phyloP scores from a whole-genome alignment of 129 eudicot genomes.

The Lactuca saligna region DNA sequence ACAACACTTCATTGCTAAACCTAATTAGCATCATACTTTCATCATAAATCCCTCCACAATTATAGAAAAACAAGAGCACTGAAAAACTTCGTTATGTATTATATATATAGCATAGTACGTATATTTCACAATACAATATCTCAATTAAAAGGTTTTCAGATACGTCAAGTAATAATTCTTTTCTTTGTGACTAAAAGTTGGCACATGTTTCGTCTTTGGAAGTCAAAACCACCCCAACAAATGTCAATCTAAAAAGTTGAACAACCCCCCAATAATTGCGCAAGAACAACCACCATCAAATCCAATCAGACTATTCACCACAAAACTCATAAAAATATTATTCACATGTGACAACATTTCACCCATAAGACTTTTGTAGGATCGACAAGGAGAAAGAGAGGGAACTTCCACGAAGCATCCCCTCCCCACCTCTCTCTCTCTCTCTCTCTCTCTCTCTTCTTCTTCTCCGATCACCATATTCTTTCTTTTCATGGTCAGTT shows the following conservation, averaged over 20 bases:
- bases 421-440: not conserved
- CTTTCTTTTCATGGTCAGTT: not conserved
- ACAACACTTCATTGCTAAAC: too few relatives aligned
- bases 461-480: too few relatives aligned
- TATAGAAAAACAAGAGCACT: too few relatives aligned
- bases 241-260: not conserved
- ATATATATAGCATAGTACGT: too few relatives aligned
- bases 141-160: too few relatives aligned
- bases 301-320: not conserved
- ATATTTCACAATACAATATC: too few relatives aligned
- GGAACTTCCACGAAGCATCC: not conserved
- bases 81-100: too few relatives aligned
- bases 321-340: not conserved
- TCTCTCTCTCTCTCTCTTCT: too few relatives aligned
- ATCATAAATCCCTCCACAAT: too few relatives aligned
- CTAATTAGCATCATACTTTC: too few relatives aligned
- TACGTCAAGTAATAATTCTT: too few relatives aligned
- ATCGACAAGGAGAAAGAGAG: not conserved
- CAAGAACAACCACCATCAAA: not conserved
- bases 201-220: not conserved
- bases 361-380: not conserved
- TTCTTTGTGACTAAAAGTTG: not conserved
- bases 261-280: not conserved
- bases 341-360: not conserved
- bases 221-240: not conserved